These are phyloP conservation scores for Combretum micranthum DNA, from an alignment of 345 rosid genomes.

Conservation along the genomic window DNA sequence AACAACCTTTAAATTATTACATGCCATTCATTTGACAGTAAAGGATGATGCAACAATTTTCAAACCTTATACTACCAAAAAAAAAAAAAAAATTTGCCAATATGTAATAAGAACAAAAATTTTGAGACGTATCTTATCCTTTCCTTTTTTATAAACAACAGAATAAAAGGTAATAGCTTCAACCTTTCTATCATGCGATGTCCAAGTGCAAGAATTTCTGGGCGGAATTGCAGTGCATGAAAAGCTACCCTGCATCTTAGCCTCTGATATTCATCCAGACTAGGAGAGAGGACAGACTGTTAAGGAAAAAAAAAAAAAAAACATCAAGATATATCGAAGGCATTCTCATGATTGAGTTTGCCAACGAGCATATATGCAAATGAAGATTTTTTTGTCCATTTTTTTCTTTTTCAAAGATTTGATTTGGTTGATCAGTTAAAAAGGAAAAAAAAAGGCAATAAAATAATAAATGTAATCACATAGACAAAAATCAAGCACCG, in stretches of 20 bases:
- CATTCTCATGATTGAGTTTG: background rate
- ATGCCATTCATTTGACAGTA: background rate
- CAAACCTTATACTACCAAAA: no score
- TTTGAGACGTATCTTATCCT: background rate
- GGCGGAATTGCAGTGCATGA: slow-evolving; percentile 90
- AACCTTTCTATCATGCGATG: slow-evolving; percentile 86
- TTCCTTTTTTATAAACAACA: background rate
- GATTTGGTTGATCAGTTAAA: no score
- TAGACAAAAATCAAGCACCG: no score
- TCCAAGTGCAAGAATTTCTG: slow-evolving; percentile 73
- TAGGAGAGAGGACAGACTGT: slow-evolving; percentile 75
- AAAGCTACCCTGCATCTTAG: slow-evolving; percentile 96
- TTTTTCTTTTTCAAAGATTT: no score
- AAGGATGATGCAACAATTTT: slow-evolving; percentile 1
- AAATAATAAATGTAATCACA: no score
- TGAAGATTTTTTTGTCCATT: no score
- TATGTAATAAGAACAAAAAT: no score
- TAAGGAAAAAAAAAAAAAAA: slow-evolving; percentile 25
- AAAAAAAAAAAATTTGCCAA: no score
- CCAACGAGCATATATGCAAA: background rate
- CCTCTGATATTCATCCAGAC: slow-evolving; percentile 83
- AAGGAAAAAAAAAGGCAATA: no score
- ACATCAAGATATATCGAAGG: slow-evolving; percentile 1
- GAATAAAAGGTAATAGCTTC: slow-evolving; percentile 1
- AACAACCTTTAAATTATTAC: background rate